Evolutionary conservation across 2,329 filamentous ascomycete genomes (phyloP).

Genomic region (Raffaelea ambrosiae): DNA sequence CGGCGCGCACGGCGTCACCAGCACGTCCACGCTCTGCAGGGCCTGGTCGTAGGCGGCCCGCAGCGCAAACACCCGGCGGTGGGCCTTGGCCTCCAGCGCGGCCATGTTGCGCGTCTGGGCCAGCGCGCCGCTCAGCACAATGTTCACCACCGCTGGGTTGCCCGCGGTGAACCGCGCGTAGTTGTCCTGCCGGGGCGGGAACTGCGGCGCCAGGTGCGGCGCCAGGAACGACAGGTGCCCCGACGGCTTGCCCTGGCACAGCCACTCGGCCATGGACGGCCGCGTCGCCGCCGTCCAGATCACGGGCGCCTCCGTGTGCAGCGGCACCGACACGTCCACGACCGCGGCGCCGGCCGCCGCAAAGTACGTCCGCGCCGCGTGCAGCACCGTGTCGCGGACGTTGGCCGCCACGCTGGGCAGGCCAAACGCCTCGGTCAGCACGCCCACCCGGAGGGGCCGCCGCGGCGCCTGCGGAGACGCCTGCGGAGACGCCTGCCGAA

Average conservation of each 20-base stretch:
- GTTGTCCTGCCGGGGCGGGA: slow-evolving; percentile 25
- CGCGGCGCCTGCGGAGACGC: slow-evolving; percentile 13
- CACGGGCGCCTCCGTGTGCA: slow-evolving; percentile 34
- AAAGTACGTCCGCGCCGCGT: slow-evolving; percentile 25
- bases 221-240: slow-evolving; percentile 23
- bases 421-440: slow-evolving; percentile 34
- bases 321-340: slow-evolving; percentile 34
- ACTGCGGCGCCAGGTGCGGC: slow-evolving; percentile 22
- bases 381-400: slow-evolving; percentile 27
- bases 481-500: no score
- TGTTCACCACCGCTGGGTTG: slow-evolving; percentile 36
- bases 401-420: slow-evolving; percentile 25
- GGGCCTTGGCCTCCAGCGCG: slow-evolving; percentile 31
- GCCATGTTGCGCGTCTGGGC: slow-evolving; percentile 15
- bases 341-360: slow-evolving; percentile 32
- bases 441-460: slow-evolving; percentile 32
- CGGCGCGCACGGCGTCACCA: slow-evolving; percentile 37
- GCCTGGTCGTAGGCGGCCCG: slow-evolving; percentile 39
- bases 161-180: slow-evolving; percentile 30
- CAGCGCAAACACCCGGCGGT: slow-evolving; percentile 36
- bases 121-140: slow-evolving; percentile 28
- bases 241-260: slow-evolving; percentile 19
- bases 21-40: slow-evolving; percentile 23
- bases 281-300: slow-evolving; percentile 37
- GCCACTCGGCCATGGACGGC: slow-evolving; percentile 21